Evolutionary conservation across 2,329 filamentous ascomycete genomes (phyloP), one percentile per base, ranked within the genome.

Genomic region (Malbranchea cinnamomea): DNA sequence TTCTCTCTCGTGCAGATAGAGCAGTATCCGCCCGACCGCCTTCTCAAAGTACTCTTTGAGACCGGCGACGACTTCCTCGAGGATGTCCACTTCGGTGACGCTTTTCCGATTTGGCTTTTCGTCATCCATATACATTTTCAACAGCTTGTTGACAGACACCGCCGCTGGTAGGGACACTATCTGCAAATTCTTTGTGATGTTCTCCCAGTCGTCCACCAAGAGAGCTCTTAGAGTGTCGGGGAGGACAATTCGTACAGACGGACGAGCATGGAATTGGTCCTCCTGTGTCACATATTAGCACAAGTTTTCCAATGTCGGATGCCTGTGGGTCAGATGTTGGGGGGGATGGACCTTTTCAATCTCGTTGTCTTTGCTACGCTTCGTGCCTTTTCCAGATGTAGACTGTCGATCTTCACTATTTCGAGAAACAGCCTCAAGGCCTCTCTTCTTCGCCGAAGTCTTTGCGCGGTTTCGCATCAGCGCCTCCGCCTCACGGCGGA

Each of bases 131-230:
- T 94, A 98, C 40, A 87, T 78, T 28, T 83, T 68, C 10, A 98
- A 61, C 37, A 98, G 82, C 40, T 71, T 61, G 39, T 69, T 72
- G 36, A 89, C 82, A 1, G 87, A 74, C 30, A 77, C 71, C 16
- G 67, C 63, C 26, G 83, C 76, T 1, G 89, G 89, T 10, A 98
- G 64, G 2, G 81, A 76, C 18, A 94, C 82, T 3, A 95, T 73
- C 49, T 87, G 81, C 43, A 83, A 73, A 50, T 91, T 89, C 60
- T 94, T 95, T 33, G 89, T 98, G 37, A 98, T 75, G 45, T 94
- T 92, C 55, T 98, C 89, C 89, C 89, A 98, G 53, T 98, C 89
- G 50, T 98, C 89, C 13, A 98, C 89, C 3, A 98, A 71, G 38
- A 92, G 68, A 10, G 80, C 82, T 60, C 95, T 94, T 41, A 98